Conservation (phyloP, 768 basidiomycete genomes). For the Naganishia vaughanmartiniae region DNA sequence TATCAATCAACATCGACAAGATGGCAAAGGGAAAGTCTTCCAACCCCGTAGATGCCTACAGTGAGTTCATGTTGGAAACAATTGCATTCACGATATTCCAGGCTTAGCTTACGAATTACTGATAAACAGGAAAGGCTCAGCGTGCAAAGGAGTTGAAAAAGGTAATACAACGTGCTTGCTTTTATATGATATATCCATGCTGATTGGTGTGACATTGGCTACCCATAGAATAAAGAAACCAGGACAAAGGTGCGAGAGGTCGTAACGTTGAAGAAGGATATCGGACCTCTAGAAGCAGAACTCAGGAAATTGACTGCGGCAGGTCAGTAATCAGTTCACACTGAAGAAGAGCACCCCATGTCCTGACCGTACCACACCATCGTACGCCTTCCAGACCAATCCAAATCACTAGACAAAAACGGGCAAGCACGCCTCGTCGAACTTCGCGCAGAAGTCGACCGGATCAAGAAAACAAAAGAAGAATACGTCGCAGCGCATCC, state of each 20-base stretch:
- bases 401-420: conserved; percentile 44
- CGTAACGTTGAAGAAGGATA: conserved; percentile 91
- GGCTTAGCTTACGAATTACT: neutral
- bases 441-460: conserved; percentile 73
- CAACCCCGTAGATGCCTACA: conserved; percentile 83
- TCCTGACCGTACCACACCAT: neutral
- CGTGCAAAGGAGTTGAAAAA: conserved; percentile 90
- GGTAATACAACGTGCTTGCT: conserved; percentile 59
- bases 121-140: conserved; percentile 75
- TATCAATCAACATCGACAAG: neutral
- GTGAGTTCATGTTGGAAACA: conserved; percentile 56
- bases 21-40: conserved; percentile 79
- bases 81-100: neutral
- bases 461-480: conserved; percentile 80
- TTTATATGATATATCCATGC: neutral
- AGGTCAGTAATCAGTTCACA: conserved; percentile 34
- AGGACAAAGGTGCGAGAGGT: conserved; percentile 79
- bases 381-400: conserved; percentile 33
- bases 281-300: conserved; percentile 76
- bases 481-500: conserved; percentile 91
- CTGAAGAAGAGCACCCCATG: neutral
- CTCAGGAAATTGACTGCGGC: conserved; percentile 54
- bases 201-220: neutral
- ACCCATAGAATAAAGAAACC: conserved; percentile 67
- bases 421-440: conserved; percentile 68